phyloP scores from a whole-genome alignment of 176 grass and related monocot genomes.

The Eleusine coracana region DNA sequence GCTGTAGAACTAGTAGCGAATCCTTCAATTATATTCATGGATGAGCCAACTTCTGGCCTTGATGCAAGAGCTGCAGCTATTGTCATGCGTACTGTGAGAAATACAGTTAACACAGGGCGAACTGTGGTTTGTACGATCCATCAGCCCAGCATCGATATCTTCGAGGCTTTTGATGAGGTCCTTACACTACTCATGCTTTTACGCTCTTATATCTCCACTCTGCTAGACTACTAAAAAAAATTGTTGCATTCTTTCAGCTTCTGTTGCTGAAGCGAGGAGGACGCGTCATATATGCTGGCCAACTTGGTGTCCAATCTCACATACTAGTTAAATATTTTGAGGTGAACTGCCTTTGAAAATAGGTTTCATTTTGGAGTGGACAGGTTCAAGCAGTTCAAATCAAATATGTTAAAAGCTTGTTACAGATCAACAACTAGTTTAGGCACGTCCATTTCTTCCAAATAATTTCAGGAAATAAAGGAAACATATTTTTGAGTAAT shows the following conservation, averaged over 20 bases:
- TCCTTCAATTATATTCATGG: slow-evolving; percentile 96
- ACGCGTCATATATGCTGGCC: slow-evolving; percentile 78
- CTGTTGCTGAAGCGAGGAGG: slow-evolving; percentile 89
- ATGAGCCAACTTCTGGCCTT: slow-evolving; percentile 94
- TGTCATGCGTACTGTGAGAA: slow-evolving; percentile 89
- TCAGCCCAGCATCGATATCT: slow-evolving; percentile 96
- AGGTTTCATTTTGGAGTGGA: background rate
- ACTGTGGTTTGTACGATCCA: slow-evolving; percentile 98
- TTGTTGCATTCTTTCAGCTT: slow-evolving; percentile 53
- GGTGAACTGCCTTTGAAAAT: slow-evolving; percentile 30
- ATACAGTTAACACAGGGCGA: slow-evolving; percentile 89
- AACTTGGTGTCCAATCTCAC: slow-evolving; percentile 72
- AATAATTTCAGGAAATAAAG: slow-evolving; percentile 14
- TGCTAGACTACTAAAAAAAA: background rate
- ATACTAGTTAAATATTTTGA: slow-evolving; percentile 88
- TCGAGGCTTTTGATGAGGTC: slow-evolving; percentile 96
- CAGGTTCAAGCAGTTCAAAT: background rate
- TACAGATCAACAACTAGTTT: too few relatives aligned
- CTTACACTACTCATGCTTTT: background rate
- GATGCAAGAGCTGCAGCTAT: slow-evolving; percentile 92
- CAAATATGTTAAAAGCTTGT: too few relatives aligned
- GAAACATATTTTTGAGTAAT: background rate
- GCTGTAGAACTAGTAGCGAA: slow-evolving; percentile 87
- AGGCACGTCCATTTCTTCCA: background rate
- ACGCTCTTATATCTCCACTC: background rate